Evolutionary conservation across 108 stramenopile genomes (phyloP).

Genomic region (Aurantiochytrium sp.): DNA sequence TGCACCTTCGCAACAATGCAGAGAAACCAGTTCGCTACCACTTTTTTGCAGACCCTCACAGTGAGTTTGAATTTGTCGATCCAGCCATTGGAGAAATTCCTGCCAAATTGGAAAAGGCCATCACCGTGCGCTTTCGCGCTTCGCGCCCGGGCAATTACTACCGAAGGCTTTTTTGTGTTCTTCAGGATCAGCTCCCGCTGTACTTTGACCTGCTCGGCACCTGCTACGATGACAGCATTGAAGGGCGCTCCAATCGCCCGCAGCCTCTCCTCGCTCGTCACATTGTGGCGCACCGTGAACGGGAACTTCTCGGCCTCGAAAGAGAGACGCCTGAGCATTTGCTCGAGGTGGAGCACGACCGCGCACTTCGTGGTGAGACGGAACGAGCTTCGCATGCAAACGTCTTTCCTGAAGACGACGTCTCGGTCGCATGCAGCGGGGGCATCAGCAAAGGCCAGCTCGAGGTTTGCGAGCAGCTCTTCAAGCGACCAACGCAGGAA

Average conservation of each 20-base stretch:
- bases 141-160: constrained; percentile 48
- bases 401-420: background rate
- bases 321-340: background rate
- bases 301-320: background rate
- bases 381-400: background rate
- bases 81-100: constrained; percentile 44
- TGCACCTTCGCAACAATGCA: constrained; percentile 22
- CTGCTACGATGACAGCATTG: constrained; percentile 48
- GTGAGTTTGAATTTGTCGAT: constrained; percentile 35
- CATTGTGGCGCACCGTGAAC: constrained; percentile 43
- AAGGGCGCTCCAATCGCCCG: constrained; percentile 31
- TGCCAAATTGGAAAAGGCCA: constrained; percentile 31
- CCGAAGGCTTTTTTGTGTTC: constrained; percentile 42
- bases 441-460: constrained; percentile 32
- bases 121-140: constrained; percentile 41
- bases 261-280: constrained; percentile 55
- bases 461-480: constrained; percentile 41
- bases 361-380: background rate
- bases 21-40: background rate
- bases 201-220: constrained; percentile 50
- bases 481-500: constrained; percentile 23
- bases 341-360: background rate
- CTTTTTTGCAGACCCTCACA: constrained; percentile 33
- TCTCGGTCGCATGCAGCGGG: constrained; percentile 39
- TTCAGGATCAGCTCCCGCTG: constrained; percentile 45